Conservation (phyloP, 768 basidiomycete genomes). For the Pisolithus orientalis region DNA sequence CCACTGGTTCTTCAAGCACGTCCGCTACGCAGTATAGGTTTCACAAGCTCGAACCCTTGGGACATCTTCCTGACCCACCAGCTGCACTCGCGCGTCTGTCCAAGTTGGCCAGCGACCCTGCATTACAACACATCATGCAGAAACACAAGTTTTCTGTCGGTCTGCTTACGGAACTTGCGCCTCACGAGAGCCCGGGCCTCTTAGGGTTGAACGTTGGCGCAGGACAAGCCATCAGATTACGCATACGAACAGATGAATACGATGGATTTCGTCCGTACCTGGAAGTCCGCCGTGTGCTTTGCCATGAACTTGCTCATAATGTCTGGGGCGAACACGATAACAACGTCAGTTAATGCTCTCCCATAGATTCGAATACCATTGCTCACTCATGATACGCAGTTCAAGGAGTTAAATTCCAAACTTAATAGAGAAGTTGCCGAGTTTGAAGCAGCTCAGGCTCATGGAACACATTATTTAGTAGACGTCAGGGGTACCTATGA, state of each 20-base stretch:
- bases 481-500: slow-evolving; percentile 37
- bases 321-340: slow-evolving; percentile 69
- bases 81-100: slow-evolving; percentile 49
- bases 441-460: slow-evolving; percentile 48
- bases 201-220: slow-evolving; percentile 62
- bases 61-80: slow-evolving; percentile 58
- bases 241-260: slow-evolving; percentile 62
- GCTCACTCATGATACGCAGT: slow-evolving; percentile 37
- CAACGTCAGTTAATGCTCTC: slow-evolving; percentile 40
- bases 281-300: slow-evolving; percentile 61
- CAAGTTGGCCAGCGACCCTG: slow-evolving; percentile 62
- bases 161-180: slow-evolving; percentile 69
- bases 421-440: slow-evolving; percentile 68
- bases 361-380: background rate
- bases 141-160: slow-evolving; percentile 64
- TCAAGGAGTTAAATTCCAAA: slow-evolving; percentile 69
- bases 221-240: slow-evolving; percentile 60
- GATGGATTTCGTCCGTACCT: slow-evolving; percentile 66
- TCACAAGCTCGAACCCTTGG: slow-evolving; percentile 55
- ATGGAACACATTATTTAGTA: slow-evolving; percentile 50
- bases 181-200: slow-evolving; percentile 65
- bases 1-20: slow-evolving; percentile 39
- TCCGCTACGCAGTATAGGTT: slow-evolving; percentile 49
- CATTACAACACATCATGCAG: slow-evolving; percentile 65
- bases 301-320: slow-evolving; percentile 76